Percentiles rank a stretch among this genome's conserved stretches.
These are phyloP conservation scores for Thermochaetoides dissita DNA, from an alignment of 2,329 filamentous ascomycete genomes.

Conservation along the genomic window DNA sequence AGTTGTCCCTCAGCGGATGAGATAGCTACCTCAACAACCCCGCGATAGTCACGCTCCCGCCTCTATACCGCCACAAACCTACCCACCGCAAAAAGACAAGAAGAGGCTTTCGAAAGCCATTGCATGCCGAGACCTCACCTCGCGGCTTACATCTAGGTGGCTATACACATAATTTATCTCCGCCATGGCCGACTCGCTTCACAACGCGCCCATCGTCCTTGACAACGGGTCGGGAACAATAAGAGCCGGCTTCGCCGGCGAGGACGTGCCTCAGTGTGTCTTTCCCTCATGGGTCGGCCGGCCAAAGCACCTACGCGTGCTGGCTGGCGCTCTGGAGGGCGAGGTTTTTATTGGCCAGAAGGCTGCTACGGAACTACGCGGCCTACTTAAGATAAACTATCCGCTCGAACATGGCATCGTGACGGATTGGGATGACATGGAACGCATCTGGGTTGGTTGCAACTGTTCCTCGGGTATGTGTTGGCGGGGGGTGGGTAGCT, in stretches of 20 bases:
- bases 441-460: conserved; percentile 74
- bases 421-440: conserved; percentile 99
- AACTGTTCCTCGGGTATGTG: no score
- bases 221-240: conserved; percentile 99
- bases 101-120: no score
- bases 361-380: conserved; percentile 74
- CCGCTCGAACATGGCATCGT: conserved; percentile 96
- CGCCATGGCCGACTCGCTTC: conserved; percentile 50
- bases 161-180: no score
- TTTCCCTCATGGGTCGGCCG: conserved; percentile 95
- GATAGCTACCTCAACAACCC: no score
- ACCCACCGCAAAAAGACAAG: no score
- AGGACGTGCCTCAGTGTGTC: conserved; percentile 89
- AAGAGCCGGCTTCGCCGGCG: conserved; percentile 88
- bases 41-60: no score
- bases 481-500: no score
- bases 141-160: no score
- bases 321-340: conserved; percentile 91
- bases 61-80: no score
- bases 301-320: conserved; percentile 85
- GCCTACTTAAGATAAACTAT: conserved; percentile 88
- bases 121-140: no score
- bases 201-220: conserved; percentile 96
- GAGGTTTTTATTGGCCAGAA: conserved; percentile 94
- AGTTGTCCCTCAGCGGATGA: no score